A percentile compares a stretch with the other conserved stretches of the same genome.
phyloP scores from a whole-genome alignment of 1,284 basidiomycete genomes.

The Ustilago lituana region DNA sequence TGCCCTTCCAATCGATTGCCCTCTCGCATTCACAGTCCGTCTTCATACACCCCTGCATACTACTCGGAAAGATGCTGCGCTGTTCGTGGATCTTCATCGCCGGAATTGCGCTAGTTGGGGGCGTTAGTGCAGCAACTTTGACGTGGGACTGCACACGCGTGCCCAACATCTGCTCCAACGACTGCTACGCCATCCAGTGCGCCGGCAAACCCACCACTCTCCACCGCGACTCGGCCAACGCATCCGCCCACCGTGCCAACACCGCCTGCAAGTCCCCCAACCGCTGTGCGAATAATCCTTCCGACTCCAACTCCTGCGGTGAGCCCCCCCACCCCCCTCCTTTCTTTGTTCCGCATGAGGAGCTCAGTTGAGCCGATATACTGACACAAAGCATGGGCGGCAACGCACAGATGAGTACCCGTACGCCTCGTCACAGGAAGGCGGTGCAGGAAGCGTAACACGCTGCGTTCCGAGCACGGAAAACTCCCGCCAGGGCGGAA shows the following conservation, averaged over 20 bases:
- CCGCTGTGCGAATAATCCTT: conserved; percentile 39
- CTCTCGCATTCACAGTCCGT: too few species aligned
- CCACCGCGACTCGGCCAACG: conserved; percentile 47
- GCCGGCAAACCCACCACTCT: conserved; percentile 46
- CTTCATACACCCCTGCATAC: too few species aligned
- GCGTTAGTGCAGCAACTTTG: conserved; percentile 26
- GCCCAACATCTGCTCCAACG: conserved; percentile 59
- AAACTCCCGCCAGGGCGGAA: conserved; percentile 50
- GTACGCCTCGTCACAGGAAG: conserved; percentile 49
- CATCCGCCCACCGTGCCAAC: conserved; percentile 34
- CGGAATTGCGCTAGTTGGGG: conserved; percentile 4
- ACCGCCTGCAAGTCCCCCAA: conserved; percentile 54
- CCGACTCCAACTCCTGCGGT: conserved; percentile 47
- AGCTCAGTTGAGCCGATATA: too few species aligned
- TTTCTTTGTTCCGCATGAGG: too few species aligned
- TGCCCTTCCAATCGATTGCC: too few species aligned
- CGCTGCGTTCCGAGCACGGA: conserved; percentile 51
- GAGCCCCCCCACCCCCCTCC: conserved; percentile 21
- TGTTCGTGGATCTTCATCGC: neutral
- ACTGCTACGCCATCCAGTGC: conserved; percentile 54
- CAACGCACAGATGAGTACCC: conserved; percentile 54
- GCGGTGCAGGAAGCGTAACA: conserved; percentile 47
- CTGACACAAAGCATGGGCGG: too few species aligned
- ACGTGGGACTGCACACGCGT: conserved; percentile 54
- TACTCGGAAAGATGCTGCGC: conserved; percentile 1